Evolutionary conservation across 2,329 filamentous ascomycete genomes (phyloP), one percentile per base, ranked within the genome.

Genomic region (Arthroderma sp.): DNA sequence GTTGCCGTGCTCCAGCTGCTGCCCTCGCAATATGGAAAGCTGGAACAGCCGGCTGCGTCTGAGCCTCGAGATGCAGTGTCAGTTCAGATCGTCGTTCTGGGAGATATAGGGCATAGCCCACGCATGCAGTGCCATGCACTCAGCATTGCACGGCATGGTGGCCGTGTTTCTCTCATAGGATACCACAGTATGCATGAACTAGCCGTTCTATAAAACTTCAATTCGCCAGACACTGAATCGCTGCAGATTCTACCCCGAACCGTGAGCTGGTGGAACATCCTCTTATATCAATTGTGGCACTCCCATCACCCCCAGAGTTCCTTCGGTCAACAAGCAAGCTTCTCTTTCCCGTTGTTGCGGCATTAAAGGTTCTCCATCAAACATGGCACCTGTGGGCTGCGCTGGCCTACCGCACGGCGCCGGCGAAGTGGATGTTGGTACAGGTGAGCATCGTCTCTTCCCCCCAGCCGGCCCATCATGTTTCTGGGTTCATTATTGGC

Each of bases 71-170:
- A 37, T 38, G 33, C 8, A 38, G 43, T 52, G 33, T 60, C 60
- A 23, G 57, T 63, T 17, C 61, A 61, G 71, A 82, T 98, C 55
- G 79, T 98, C 15, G 93, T 98, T 17, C 80, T 98, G 28, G 93
- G 93, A 47, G 93, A 98, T 68, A 91, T 98, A 69, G 93, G 93
- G 39, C 83, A 91, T 49, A 97, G 91, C 69, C 93, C 93, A 54
- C 88, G 93, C 58, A 98, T 98, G 91, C 91, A 97, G 68, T 97
- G 98, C 66, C 93, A 98, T 79, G 91, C 91, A 19, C 77, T 95
- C 64, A 97, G 91, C 69, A 84, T 97, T 66, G 88, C 89, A 41
- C 87, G 85, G 65, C 84, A 90, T 67, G 88, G 88, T 23, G 86
- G 84, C 5, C 79, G 79, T 35, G 91, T 96, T 19, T 84, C 91